Conservation (phyloP, 306 rosid genomes). For the Prunus campanulata region DNA sequence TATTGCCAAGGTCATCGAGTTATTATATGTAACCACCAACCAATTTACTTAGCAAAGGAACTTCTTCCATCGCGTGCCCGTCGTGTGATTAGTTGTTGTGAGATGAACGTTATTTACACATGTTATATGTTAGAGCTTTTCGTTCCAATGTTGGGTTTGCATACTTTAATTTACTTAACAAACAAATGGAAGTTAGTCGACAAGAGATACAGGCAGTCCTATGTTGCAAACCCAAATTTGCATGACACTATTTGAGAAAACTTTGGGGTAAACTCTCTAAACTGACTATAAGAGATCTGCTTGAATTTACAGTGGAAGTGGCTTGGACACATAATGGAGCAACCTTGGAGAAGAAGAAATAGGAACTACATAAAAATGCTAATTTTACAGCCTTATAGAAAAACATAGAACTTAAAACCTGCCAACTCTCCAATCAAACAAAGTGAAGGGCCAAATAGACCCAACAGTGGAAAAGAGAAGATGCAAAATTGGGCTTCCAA, state of each 20-base stretch:
- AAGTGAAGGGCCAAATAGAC: background rate
- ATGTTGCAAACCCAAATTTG: background rate
- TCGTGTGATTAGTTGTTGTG: too few species aligned
- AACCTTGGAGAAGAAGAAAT: constrained; percentile 5
- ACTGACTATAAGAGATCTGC: background rate
- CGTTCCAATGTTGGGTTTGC: too few species aligned
- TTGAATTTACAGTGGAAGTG: constrained; percentile 22
- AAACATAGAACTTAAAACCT: background rate
- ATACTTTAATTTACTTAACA: too few species aligned
- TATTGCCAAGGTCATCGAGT: too few species aligned
- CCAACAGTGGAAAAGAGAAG: background rate
- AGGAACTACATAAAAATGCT: constrained; percentile 1
- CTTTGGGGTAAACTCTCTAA: too few species aligned
- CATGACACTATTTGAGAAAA: background rate
- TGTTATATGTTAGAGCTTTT: too few species aligned
- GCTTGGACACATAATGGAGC: background rate
- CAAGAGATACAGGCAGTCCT: background rate
- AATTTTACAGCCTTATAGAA: constrained; percentile 9
- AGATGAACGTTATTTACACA: too few species aligned
- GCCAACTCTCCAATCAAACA: background rate
- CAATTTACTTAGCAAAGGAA: too few species aligned
- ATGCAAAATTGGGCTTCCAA: background rate
- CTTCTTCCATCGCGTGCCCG: too few species aligned
- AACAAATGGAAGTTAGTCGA: too few species aligned
- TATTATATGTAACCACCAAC: too few species aligned